Conservation (phyloP, 495 filamentous ascomycete genomes). For the Monascus purpureus region DNA sequence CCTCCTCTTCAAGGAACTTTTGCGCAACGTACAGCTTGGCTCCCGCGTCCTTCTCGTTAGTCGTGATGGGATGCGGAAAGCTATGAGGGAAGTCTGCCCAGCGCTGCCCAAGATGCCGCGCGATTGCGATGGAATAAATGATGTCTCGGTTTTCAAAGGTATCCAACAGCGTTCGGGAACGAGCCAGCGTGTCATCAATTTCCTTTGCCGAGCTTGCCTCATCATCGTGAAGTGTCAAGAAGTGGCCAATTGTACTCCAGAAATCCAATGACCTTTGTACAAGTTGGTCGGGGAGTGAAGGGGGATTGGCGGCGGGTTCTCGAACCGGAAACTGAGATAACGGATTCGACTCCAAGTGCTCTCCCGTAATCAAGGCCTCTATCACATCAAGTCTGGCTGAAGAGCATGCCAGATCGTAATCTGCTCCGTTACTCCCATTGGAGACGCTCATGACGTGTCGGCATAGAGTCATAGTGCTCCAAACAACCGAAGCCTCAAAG, state of each 20-base stretch:
- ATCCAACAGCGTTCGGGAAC: slow-evolving; percentile 54
- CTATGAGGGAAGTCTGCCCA: slow-evolving; percentile 50
- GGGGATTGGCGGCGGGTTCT: slow-evolving; percentile 25
- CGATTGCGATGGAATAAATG: slow-evolving; percentile 74
- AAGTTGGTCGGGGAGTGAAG: slow-evolving; percentile 32
- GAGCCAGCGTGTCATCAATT: slow-evolving; percentile 48
- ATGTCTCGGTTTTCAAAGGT: slow-evolving; percentile 82
- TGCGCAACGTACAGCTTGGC: slow-evolving; percentile 68
- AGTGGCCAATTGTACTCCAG: slow-evolving; percentile 63
- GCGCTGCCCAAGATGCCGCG: slow-evolving; percentile 55
- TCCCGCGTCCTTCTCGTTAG: slow-evolving; percentile 55
- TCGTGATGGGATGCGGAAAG: slow-evolving; percentile 40
- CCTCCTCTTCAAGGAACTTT: slow-evolving; percentile 66
- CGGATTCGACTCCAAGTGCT: slow-evolving; percentile 44
- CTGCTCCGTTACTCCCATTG: slow-evolving; percentile 22
- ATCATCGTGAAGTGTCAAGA: slow-evolving; percentile 53
- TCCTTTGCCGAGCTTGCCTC: slow-evolving; percentile 40
- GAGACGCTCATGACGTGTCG: slow-evolving; percentile 27
- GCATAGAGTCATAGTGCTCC: slow-evolving; percentile 43
- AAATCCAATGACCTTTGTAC: slow-evolving; percentile 57
- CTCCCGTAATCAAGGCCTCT: slow-evolving; percentile 58
- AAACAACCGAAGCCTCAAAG: slow-evolving; percentile 59
- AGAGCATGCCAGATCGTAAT: slow-evolving; percentile 44
- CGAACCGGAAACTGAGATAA: slow-evolving; percentile 32
- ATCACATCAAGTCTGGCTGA: slow-evolving; percentile 59